A percentile compares a stretch with the other conserved stretches of the same genome.
Conservation (phyloP, 257 asterid species). For the Rubia yunnanensis region DNA sequence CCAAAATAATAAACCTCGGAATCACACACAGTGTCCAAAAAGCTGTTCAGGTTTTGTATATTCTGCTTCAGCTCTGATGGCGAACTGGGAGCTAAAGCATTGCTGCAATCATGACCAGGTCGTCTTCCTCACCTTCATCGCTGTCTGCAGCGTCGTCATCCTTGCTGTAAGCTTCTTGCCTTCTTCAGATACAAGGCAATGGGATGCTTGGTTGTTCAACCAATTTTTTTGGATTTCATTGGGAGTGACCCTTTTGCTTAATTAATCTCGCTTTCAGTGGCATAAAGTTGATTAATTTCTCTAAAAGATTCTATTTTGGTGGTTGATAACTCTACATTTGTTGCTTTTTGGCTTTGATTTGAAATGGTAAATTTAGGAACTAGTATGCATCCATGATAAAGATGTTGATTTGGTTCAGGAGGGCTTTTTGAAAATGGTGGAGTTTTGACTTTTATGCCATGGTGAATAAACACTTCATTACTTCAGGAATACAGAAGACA, state of each 20-base stretch:
- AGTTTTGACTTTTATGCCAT: too few species aligned
- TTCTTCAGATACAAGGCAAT: too few species aligned
- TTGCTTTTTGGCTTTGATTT: neutral
- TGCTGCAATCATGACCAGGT: constrained; percentile 45
- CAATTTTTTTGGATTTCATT: too few species aligned
- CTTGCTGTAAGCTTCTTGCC: constrained; percentile 27
- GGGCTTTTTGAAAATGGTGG: neutral
- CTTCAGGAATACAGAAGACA: neutral
- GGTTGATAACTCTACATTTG: neutral
- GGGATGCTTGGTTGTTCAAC: neutral
- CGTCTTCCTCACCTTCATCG: constrained; percentile 33
- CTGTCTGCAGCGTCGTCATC: constrained; percentile 37
- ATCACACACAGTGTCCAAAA: neutral
- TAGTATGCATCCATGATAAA: neutral
- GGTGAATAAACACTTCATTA: neutral
- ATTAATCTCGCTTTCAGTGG: neutral
- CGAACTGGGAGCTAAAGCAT: constrained; percentile 40
- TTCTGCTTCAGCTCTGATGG: constrained; percentile 17
- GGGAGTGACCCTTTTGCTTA: constrained; percentile 1
- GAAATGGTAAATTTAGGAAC: neutral
- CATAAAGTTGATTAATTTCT: constrained; percentile 2
- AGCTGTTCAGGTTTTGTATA: neutral
- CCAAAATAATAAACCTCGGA: constrained; percentile 9
- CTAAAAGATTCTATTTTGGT: neutral
- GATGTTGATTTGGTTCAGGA: neutral